Evolutionary conservation across 768 basidiomycete species (phyloP).

Genomic region (Leccinum broughii): DNA sequence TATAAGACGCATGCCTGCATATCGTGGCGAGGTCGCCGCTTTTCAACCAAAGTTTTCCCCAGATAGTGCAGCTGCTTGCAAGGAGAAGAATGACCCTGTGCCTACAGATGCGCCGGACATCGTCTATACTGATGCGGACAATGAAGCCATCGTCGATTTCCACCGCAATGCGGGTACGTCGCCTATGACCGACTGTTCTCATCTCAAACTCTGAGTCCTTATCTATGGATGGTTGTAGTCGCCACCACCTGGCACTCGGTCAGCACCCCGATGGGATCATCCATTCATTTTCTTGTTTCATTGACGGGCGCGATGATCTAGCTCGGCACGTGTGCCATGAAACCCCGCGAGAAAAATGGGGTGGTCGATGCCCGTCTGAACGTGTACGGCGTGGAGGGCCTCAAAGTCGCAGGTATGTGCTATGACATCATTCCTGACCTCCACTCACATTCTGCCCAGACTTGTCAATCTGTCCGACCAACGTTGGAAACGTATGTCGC

Average conservation of each 20-base stretch:
- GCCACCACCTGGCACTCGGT: not conserved
- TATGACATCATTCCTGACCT: not conserved
- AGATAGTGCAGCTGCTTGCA: conserved; percentile 30
- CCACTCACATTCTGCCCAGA: not conserved
- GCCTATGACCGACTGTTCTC: too few species aligned
- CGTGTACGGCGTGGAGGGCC: conserved; percentile 13
- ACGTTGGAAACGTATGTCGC: conserved; percentile 7
- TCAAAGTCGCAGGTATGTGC: conserved; percentile 19
- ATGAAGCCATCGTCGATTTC: conserved; percentile 1
- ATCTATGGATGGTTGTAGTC: not conserved
- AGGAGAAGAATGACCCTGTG: conserved; percentile 20
- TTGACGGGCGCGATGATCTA: not conserved
- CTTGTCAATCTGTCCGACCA: conserved; percentile 10
- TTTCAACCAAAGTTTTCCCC: conserved; percentile 32
- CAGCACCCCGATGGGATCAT: not conserved
- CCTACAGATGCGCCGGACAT: not conserved
- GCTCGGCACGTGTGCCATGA: conserved; percentile 64
- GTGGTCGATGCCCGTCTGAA: conserved; percentile 17
- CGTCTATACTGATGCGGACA: not conserved
- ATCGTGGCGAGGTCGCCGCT: conserved; percentile 21
- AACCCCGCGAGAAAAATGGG: conserved; percentile 23
- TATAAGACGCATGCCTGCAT: conserved; percentile 48
- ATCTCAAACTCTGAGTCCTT: not conserved
- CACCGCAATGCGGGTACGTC: not conserved
- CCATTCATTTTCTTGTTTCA: not conserved